These are phyloP conservation scores for Colletotrichum cordylinicola DNA, from an alignment of 2,329 filamentous ascomycete species.

Conservation along the genomic window DNA sequence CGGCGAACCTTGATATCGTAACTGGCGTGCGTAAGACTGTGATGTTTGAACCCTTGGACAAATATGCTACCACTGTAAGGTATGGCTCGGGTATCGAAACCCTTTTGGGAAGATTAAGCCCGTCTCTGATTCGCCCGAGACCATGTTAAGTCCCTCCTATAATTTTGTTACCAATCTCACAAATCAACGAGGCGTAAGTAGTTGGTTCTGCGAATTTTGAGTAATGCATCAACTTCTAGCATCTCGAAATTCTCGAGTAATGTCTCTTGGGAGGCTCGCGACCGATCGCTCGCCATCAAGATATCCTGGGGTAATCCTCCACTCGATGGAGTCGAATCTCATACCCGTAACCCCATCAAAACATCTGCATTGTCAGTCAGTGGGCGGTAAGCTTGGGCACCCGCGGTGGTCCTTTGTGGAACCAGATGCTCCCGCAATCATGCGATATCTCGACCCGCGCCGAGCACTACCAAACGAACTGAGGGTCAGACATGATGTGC, in stretches of 20 bases:
- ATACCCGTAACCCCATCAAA: background rate
- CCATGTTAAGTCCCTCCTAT: background rate
- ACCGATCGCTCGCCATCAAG: background rate
- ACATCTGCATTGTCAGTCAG: background rate
- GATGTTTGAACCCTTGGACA: background rate
- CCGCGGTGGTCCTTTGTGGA: background rate
- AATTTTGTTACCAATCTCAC: background rate
- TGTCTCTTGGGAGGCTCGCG: background rate
- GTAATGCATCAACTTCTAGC: background rate
- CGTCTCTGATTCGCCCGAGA: background rate
- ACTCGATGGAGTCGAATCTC: background rate
- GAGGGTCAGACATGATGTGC: background rate
- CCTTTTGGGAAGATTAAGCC: background rate
- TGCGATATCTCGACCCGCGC: background rate
- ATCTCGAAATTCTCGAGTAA: background rate
- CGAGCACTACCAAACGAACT: background rate
- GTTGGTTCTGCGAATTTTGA: background rate
- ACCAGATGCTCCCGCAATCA: background rate
- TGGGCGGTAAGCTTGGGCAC: background rate
- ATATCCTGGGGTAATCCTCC: background rate
- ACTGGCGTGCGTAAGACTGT: background rate
- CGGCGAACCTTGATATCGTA: background rate
- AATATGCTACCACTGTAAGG: background rate
- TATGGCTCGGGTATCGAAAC: background rate
- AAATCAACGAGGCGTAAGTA: background rate